Conservation (phyloP, 352 stramenopile species). For the Pythium phragmiticola region DNA sequence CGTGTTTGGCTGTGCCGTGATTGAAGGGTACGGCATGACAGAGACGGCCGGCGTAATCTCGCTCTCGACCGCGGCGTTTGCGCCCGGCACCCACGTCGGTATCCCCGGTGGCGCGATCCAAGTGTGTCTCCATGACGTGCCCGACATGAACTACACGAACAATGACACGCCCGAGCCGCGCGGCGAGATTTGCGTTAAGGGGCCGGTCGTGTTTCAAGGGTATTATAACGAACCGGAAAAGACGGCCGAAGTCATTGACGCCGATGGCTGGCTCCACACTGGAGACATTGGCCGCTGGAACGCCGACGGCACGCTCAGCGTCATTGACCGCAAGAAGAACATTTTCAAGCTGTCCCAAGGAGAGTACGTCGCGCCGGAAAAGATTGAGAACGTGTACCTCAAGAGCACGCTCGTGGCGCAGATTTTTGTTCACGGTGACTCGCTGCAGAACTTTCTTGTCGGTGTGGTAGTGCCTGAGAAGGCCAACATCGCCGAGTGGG, state of each 20-base stretch:
- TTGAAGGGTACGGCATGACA: conserved; percentile 96
- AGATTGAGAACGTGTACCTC: conserved; percentile 95
- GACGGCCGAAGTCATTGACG: conserved; percentile 89
- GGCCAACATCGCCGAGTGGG: conserved; percentile 84
- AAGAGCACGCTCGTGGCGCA: conserved; percentile 91
- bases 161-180: conserved; percentile 53
- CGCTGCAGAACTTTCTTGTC: conserved; percentile 91
- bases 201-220: conserved; percentile 81
- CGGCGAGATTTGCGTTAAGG: conserved; percentile 85
- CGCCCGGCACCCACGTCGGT: conserved; percentile 88
- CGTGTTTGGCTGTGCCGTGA: conserved; percentile 87
- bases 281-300: conserved; percentile 96
- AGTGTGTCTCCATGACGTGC: conserved; percentile 93
- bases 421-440: conserved; percentile 95
- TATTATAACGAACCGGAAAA: conserved; percentile 96
- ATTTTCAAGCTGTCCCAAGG: conserved; percentile 94
- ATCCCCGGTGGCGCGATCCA: conserved; percentile 81
- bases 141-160: conserved; percentile 95
- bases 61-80: conserved; percentile 36
- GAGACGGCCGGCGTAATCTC: conserved; percentile 60
- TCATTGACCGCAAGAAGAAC: conserved; percentile 93
- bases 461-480: conserved; percentile 93
- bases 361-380: conserved; percentile 96
- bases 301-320: conserved; percentile 85
- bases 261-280: no score